These are phyloP conservation scores for Ogataea henricii DNA, from an alignment of 805 yeast species.

Conservation along the genomic window DNA sequence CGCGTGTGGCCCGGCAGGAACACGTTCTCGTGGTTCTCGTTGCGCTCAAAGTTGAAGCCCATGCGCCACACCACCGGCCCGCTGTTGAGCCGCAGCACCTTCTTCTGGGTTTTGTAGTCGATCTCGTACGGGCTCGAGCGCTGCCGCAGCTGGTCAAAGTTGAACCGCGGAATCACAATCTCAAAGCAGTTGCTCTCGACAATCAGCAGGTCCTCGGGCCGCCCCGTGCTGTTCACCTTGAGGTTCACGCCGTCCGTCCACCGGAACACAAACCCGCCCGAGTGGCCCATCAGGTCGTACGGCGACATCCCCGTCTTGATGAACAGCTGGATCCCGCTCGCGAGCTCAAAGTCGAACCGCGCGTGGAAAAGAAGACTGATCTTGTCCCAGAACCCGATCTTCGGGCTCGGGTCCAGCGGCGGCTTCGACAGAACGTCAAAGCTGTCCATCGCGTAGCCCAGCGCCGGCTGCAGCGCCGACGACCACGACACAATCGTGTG, in stretches of 20 bases:
- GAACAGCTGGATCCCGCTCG: conserved; percentile 57
- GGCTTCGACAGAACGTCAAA: conserved; percentile 71
- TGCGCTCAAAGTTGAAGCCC: conserved; percentile 74
- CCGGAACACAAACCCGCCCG: conserved; percentile 64
- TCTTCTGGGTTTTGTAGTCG: conserved; percentile 45
- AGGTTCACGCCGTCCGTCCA: conserved; percentile 60
- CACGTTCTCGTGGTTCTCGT: conserved; percentile 40
- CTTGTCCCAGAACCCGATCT: conserved; percentile 75
- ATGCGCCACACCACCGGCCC: conserved; percentile 70
- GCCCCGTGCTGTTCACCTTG: conserved; percentile 50
- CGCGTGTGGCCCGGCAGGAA: conserved; percentile 35
- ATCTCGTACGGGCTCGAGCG: conserved; percentile 30
- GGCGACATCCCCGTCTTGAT: conserved; percentile 65
- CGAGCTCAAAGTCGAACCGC: conserved; percentile 46
- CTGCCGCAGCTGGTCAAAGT: conserved; percentile 34
- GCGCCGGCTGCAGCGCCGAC: conserved; percentile 60
- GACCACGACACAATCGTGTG: conserved; percentile 65
- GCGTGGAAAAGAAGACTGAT: conserved; percentile 58
- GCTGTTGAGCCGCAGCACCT: conserved; percentile 63
- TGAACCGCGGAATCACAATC: conserved; percentile 56
- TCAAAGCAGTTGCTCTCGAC: conserved; percentile 58
- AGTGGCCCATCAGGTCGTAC: conserved; percentile 54
- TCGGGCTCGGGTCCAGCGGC: conserved; percentile 63
- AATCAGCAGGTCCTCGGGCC: conserved; percentile 51
- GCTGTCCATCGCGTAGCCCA: conserved; percentile 61